Evolutionary conservation across 2,329 filamentous ascomycete genomes (phyloP).

Genomic region (Monosporascus sp.): DNA sequence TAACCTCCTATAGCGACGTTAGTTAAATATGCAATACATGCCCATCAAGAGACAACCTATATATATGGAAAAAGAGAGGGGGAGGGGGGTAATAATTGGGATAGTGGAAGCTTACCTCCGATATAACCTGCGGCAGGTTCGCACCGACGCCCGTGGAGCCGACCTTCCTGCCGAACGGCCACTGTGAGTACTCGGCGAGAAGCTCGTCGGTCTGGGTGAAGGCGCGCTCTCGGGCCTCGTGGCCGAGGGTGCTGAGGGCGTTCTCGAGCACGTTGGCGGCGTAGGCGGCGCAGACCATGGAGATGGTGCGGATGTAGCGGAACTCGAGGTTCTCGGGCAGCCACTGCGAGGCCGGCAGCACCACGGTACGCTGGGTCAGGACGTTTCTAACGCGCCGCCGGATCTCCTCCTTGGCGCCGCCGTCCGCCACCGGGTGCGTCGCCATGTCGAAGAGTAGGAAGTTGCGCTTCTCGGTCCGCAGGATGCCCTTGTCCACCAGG

Average conservation of each 20-base stretch:
- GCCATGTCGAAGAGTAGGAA: slow-evolving; percentile 99
- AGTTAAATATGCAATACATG: slow-evolving; percentile 1
- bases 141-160: slow-evolving; percentile 78
- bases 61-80: background rate
- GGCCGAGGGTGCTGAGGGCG: slow-evolving; percentile 86
- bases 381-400: slow-evolving; percentile 86
- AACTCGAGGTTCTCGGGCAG: slow-evolving; percentile 93
- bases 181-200: slow-evolving; percentile 93
- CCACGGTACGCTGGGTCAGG: slow-evolving; percentile 88
- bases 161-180: slow-evolving; percentile 86
- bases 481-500: slow-evolving; percentile 95
- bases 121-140: slow-evolving; percentile 81
- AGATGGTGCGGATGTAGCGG: slow-evolving; percentile 82
- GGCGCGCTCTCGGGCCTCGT: slow-evolving; percentile 88
- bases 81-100: background rate
- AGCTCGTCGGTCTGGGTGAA: slow-evolving; percentile 97
- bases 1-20: slow-evolving; percentile 58
- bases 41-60: background rate
- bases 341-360: slow-evolving; percentile 80
- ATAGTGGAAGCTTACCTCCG: slow-evolving; percentile 51
- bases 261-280: slow-evolving; percentile 98
- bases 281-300: slow-evolving; percentile 97
- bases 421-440: slow-evolving; percentile 93
- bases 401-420: slow-evolving; percentile 96
- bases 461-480: slow-evolving; percentile 98